A percentile compares a stretch with the other conserved stretches of the same genome.
Evolutionary conservation across 2,329 filamentous ascomycete genomes (phyloP).

Genomic region (Fusarium devonianum): DNA sequence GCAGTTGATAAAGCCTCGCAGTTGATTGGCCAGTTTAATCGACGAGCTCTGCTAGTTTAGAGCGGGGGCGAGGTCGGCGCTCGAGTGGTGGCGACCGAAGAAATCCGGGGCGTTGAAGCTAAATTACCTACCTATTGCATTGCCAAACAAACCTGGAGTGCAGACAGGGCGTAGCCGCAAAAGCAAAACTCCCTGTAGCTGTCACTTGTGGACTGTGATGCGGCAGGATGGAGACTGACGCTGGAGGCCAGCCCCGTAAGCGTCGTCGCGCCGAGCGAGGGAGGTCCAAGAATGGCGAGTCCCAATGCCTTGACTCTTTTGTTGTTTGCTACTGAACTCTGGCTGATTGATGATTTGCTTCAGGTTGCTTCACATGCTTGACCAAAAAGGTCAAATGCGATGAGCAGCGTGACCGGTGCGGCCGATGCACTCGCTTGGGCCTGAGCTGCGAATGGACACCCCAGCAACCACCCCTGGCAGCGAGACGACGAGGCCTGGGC

Average conservation of each 20-base stretch:
- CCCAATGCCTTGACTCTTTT: too few species aligned
- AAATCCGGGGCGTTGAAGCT: too few species aligned
- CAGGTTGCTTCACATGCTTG: slow-evolving; percentile 17
- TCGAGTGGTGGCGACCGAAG: too few species aligned
- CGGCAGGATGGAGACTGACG: too few species aligned
- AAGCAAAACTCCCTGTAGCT: too few species aligned
- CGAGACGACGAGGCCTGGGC: slow-evolving; percentile 5
- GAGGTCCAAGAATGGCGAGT: slow-evolving; percentile 15
- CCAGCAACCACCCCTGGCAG: slow-evolving; percentile 1
- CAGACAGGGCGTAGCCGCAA: too few species aligned
- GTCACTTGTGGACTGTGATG: too few species aligned
- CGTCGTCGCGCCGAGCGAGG: slow-evolving; percentile 11
- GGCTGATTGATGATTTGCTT: too few species aligned
- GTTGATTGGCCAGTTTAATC: slow-evolving; percentile 24
- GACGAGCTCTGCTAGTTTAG: slow-evolving; percentile 11
- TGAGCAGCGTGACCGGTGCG: slow-evolving; percentile 8
- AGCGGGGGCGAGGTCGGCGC: neutral
- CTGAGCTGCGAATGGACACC: slow-evolving; percentile 10
- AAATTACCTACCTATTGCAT: too few species aligned
- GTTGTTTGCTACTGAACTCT: too few species aligned
- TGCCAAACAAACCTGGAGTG: too few species aligned
- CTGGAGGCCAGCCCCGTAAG: neutral
- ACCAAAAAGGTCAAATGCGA: slow-evolving; percentile 19
- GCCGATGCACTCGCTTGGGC: slow-evolving; percentile 13
- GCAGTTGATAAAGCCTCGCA: neutral